Evolutionary conservation across 148 eudicot genomes (phyloP), one percentile per base, ranked within the genome.

Genomic region (Oxyria digyna): DNA sequence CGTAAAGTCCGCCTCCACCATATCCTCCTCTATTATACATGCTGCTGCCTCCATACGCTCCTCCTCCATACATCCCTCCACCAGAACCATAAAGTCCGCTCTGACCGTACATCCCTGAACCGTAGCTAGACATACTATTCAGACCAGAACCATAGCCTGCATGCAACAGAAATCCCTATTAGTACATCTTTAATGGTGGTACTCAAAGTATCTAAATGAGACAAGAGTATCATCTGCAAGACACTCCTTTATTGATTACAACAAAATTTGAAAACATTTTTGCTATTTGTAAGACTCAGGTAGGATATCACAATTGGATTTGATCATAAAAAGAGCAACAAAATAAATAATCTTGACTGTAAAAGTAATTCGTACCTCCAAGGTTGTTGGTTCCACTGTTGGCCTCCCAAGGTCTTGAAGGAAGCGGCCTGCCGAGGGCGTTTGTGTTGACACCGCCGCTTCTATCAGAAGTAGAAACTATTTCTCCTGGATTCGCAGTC

Each of bases 381-480:
- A 70, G 73, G 49, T 57, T 82, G 79, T 76, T 82, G 67, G 67
- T 73, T 59, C 79, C 87, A 38, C 73, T 70, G 41, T 82, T 83
- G 49, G 80, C 89, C 79, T 86, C 92, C 99, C 97, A 94, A 11
- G 99, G 99, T 78, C 99, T 87, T 40, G 97, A 5, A 7, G 99
- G 99, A 17, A 94, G 80, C 70, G 97, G 88, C 77, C 96, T 85
- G 48, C 85, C 96, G 71, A 83, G 79, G 50, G 89, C 78, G 64
- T 85, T 90, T 24, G 75, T 81, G 67, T 84, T 88, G 9, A 75
- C 79, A 67, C 76, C 21, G 66, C 74, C 71, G 63, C 46, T 86
- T 70, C 85, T 76, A 70, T 85, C 71, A 42, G 90, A 66, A 41
- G 87, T 78, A 8, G 96, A 72, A 67, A 91, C 93, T n/a, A 90